These are phyloP conservation scores for Hypomontagnella submonticulosa DNA, from an alignment of 495 filamentous ascomycete genomes.

Conservation along the genomic window DNA sequence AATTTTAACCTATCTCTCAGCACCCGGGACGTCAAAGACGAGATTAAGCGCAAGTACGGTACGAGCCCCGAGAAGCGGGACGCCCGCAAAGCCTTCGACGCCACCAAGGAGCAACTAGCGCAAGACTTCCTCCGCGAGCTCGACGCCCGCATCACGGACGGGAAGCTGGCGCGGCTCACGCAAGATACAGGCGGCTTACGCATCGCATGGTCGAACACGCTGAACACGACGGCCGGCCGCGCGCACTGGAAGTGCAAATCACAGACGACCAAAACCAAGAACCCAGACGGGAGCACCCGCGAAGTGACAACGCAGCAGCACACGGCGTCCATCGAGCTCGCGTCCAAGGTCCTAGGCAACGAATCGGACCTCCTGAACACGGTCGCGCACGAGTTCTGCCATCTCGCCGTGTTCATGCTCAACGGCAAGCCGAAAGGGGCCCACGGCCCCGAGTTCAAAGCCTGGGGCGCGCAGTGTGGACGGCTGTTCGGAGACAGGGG, in stretches of 20 bases:
- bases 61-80: conserved; percentile 46
- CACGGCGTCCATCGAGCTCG: conserved; percentile 84
- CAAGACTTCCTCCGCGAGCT: conserved; percentile 76
- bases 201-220: conserved; percentile 84
- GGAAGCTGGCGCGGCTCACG: conserved; percentile 69
- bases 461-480: conserved; percentile 62
- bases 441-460: conserved; percentile 86
- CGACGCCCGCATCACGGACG: conserved; percentile 71
- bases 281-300: conserved; percentile 34
- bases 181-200: conserved; percentile 77
- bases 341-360: conserved; percentile 84
- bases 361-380: conserved; percentile 84
- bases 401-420: conserved; percentile 89
- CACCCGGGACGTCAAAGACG: not conserved
- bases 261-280: conserved; percentile 41
- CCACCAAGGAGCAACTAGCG: conserved; percentile 73
- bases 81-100: conserved; percentile 73
- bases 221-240: conserved; percentile 87
- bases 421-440: conserved; percentile 72
- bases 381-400: conserved; percentile 94
- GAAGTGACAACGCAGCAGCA: conserved; percentile 59
- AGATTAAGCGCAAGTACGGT: conserved; percentile 31
- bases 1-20: too few species aligned
- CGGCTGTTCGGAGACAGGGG: conserved; percentile 57
- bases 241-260: conserved; percentile 81